A percentile compares a stretch with the other conserved stretches of the same genome.
phyloP scores from a whole-genome alignment of 805 yeast genomes.

The Pichia kluyveri region DNA sequence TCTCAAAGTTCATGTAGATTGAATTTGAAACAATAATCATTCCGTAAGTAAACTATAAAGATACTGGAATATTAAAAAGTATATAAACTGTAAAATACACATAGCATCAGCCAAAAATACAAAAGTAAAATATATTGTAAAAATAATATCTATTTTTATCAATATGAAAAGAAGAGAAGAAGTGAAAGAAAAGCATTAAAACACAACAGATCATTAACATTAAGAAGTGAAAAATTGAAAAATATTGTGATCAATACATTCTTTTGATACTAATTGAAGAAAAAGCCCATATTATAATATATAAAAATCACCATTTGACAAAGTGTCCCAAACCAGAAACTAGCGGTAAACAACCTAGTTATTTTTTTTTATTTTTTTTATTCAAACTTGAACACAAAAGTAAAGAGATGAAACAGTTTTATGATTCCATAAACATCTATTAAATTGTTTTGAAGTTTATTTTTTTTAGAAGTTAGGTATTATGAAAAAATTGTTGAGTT shows the following conservation, averaged over 20 bases:
- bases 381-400: too few relatives aligned
- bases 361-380: background rate
- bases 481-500: background rate
- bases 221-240: background rate
- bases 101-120: slow-evolving; percentile 2
- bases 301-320: slow-evolving; percentile 6
- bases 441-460: too few relatives aligned
- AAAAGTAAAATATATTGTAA: background rate
- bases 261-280: background rate
- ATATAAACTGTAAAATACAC: background rate
- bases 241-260: background rate
- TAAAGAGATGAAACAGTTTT: too few relatives aligned
- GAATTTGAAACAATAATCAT: too few relatives aligned
- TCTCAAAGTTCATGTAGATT: too few relatives aligned
- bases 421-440: too few relatives aligned
- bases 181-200: slow-evolving; percentile 6
- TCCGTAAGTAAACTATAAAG: too few relatives aligned
- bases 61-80: too few relatives aligned
- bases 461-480: too few relatives aligned
- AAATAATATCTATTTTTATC: background rate
- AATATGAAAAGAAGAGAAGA: slow-evolving; percentile 4
- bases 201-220: slow-evolving; percentile 5
- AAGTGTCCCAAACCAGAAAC: slow-evolving; percentile 2
- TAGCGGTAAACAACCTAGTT: background rate
- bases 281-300: background rate